Evolutionary conservation across 164 flowering plant species (phyloP), one percentile per base, ranked within the genome.

Genomic region (Hamamelis virginiana): DNA sequence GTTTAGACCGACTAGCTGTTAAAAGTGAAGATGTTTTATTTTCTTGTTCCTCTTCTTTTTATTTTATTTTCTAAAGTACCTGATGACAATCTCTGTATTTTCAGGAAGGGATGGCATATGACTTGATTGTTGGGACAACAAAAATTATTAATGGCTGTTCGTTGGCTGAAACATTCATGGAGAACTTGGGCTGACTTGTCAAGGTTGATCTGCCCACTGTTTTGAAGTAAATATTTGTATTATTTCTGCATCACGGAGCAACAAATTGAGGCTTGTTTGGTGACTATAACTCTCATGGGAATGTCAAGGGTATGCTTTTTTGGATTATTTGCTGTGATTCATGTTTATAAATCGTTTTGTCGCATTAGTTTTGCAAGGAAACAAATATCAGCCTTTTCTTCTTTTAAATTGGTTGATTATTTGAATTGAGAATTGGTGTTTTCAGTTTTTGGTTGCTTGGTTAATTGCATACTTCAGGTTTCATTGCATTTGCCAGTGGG

Each of bases 31-130:
- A 4, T 14, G 8, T 4, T 5, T 9, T 27, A 45, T 44, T 41
- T 41, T 22, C n/a, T 48, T 65, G 64, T 46, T 23, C 1, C 43
- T 47, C 48, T 52, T 27, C 18, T 53, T 25, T 25, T 5, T 23
- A 9, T 18, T 8, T 14, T 53, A 55, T n/a, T 45, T 44, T 8
- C 53, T 16, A 47, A 25, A 15, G 8, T 41, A 19, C n/a, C n/a
- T 62, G 21, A 4, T 50, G 8, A 50, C 44, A 58, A 26, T 33
- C 41, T 12, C 25, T 41, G 61, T 50, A 9, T 51, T 61, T 80
- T 76, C 93, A 95, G 99, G 98, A 91, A 78, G 97, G 96, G 48
- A 95, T 89, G 97, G 91, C 96, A 11, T 92, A 89, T 73, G 99
- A 92, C 68, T 11, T 95, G 69, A 87, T 95, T 19, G 77, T 95